A percentile compares a stretch with the other conserved stretches of the same genome.
Evolutionary conservation across 371 early-diverging fungal species (phyloP).

Genomic region (Mortierella sp.): DNA sequence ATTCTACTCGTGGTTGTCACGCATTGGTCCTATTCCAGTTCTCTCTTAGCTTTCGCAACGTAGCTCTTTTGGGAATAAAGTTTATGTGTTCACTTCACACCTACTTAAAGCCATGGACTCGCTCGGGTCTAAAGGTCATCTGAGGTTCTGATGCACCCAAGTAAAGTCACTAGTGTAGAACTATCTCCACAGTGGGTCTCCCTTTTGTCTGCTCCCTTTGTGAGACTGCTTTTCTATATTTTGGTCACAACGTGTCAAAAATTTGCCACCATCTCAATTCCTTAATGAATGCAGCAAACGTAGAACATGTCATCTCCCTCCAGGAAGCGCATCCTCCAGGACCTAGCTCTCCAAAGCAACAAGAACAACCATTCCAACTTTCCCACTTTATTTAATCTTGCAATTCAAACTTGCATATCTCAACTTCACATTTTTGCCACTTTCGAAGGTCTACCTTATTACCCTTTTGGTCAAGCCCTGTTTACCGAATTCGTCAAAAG

Average conservation of each 20-base stretch:
- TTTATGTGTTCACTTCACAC: no score
- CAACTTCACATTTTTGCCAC: constrained; percentile 40
- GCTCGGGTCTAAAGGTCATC: no score
- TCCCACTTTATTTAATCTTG: constrained; percentile 40
- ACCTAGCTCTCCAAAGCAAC: constrained; percentile 9
- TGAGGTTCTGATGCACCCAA: no score
- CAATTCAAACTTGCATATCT: constrained; percentile 38
- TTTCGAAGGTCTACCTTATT: constrained; percentile 33
- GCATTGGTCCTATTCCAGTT: not conserved
- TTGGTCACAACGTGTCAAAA: not conserved
- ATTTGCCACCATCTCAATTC: not conserved
- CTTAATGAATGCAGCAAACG: not conserved
- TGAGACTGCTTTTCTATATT: not conserved
- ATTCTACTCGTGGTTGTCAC: not conserved
- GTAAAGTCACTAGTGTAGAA: no score
- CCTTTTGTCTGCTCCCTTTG: no score
- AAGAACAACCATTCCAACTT: constrained; percentile 10
- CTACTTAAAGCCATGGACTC: no score
- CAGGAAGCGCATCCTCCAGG: constrained; percentile 25
- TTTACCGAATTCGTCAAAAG: constrained; percentile 20
- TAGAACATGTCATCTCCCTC: constrained; percentile 22
- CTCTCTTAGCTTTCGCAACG: not conserved
- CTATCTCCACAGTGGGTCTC: no score
- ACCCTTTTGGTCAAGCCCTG: constrained; percentile 47
- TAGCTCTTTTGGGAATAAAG: not conserved